A percentile compares a stretch with the other conserved stretches of the same genome.
These are phyloP conservation scores for Trichosporon faecale DNA, from an alignment of 1,284 basidiomycete species.

Conservation along the genomic window DNA sequence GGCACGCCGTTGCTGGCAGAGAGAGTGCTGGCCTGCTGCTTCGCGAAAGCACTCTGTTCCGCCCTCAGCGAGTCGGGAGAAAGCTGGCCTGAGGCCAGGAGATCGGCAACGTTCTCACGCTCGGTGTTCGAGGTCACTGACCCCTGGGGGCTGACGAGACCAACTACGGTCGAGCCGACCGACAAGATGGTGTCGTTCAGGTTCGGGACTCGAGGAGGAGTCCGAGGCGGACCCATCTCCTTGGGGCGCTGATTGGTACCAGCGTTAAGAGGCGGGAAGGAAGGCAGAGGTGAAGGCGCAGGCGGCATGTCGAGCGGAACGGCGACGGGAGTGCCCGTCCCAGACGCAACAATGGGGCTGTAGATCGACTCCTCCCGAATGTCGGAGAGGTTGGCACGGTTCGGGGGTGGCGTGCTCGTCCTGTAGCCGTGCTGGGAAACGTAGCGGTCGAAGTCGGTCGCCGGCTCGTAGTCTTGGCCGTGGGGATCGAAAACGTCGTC, in stretches of 20 bases:
- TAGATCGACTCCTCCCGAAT: background rate
- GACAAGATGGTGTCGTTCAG: background rate
- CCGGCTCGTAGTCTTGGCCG: background rate
- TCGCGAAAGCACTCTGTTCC: background rate
- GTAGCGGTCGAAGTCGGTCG: background rate
- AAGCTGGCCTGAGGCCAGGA: background rate
- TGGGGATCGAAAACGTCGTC: background rate
- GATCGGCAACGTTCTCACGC: background rate
- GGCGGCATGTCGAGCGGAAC: background rate
- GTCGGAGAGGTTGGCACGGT: background rate
- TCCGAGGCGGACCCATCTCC: background rate
- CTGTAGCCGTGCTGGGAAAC: background rate
- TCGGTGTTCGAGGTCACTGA: background rate
- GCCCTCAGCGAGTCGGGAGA: background rate
- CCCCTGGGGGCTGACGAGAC: background rate
- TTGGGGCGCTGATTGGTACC: no score
- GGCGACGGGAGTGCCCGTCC: background rate
- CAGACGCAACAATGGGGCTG: background rate
- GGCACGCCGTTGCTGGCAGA: no score
- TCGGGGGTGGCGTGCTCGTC: background rate
- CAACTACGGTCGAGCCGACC: background rate
- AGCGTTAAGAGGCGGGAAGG: background rate
- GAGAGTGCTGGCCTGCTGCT: no score
- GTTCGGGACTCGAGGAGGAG: background rate
- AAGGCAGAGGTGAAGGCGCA: background rate